Evolutionary conservation across 371 early-diverging fungal species (phyloP), one percentile per base, ranked within the genome.

Genomic region (Mucor racemosus): DNA sequence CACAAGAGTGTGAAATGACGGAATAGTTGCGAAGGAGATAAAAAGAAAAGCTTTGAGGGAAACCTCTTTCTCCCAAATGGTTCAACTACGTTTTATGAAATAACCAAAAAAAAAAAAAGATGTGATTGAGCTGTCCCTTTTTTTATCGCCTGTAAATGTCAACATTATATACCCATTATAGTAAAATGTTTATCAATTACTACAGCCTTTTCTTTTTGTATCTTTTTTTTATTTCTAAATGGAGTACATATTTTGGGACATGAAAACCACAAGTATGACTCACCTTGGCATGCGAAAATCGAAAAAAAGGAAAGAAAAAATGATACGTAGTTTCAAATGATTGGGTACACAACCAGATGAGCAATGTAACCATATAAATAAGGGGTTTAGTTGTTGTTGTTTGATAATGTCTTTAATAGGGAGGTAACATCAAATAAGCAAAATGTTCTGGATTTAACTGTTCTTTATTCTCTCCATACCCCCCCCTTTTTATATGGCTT

Each of bases 341-440:
- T 42, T 60, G 55, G 55, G 55, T 55, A 55, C 55, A 55, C 55
- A 55, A 35, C 55, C 55, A 55, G 35, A 35, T 55, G 55, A 31
- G 55, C 35, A 55, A 55, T 35, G 35, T 34, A 34, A 55, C 14
- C 33, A 55, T n/a, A 34, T 55, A 34, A 35, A 7, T 53, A 21
- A n/a, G 35, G 55, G 55, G 35, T 33, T 33, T 14, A 7, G 26
- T 26, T 26, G 26, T 26, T 26, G 26, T 15, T 55, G n/a, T 55
- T 34, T 34, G 55, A 55, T 35, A 21, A 0, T 55, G 21, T 55
- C 50, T 55, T 55, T 14, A 55, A 15, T 55, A 55, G 34, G 35
- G 55, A 35, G 31, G 31, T 26, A 26, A 34, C 35, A 55, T 55
- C 33, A 15, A 3, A 8, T 53, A 34, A 35, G 17, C 14, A 34